A percentile compares a stretch with the other conserved stretches of the same genome.
Conservation (phyloP, 495 filamentous ascomycete species). For the Lasiosphaeria ovina region DNA sequence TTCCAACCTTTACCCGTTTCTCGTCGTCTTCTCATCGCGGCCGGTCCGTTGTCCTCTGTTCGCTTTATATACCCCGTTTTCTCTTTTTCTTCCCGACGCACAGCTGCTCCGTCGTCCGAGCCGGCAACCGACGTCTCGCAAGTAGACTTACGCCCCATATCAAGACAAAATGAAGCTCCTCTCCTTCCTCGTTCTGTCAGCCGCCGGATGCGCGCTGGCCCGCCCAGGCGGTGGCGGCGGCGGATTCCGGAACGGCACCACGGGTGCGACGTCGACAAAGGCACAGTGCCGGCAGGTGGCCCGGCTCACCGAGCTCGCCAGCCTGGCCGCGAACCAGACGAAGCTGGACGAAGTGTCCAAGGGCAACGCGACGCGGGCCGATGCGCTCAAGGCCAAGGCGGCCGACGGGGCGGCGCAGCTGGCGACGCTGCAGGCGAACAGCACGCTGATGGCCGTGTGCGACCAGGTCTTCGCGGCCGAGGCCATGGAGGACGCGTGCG, state of each 20-base stretch:
- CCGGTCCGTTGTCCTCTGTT: slow-evolving; percentile 12
- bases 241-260: slow-evolving; percentile 1
- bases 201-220: slow-evolving; percentile 20
- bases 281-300: slow-evolving; percentile 14
- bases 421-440: slow-evolving; percentile 16
- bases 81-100: not conserved
- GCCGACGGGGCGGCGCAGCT: slow-evolving; percentile 13
- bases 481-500: slow-evolving; percentile 14
- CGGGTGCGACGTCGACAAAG: slow-evolving; percentile 10
- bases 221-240: not conserved
- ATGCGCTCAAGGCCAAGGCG: slow-evolving; percentile 20
- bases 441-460: slow-evolving; percentile 16
- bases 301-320: slow-evolving; percentile 16
- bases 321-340: slow-evolving; percentile 18
- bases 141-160: not conserved
- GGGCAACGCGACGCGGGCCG: slow-evolving; percentile 20
- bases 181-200: slow-evolving; percentile 19
- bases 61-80: not conserved
- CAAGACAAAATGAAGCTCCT: slow-evolving; percentile 19
- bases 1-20: not conserved
- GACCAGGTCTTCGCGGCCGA: slow-evolving; percentile 15
- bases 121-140: not conserved
- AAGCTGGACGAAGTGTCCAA: slow-evolving; percentile 13
- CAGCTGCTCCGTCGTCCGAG: not conserved
- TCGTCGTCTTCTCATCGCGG: slow-evolving; percentile 7